Conservation (phyloP, 1,284 basidiomycete genomes). For the Austroboletus novae-zelandiae region DNA sequence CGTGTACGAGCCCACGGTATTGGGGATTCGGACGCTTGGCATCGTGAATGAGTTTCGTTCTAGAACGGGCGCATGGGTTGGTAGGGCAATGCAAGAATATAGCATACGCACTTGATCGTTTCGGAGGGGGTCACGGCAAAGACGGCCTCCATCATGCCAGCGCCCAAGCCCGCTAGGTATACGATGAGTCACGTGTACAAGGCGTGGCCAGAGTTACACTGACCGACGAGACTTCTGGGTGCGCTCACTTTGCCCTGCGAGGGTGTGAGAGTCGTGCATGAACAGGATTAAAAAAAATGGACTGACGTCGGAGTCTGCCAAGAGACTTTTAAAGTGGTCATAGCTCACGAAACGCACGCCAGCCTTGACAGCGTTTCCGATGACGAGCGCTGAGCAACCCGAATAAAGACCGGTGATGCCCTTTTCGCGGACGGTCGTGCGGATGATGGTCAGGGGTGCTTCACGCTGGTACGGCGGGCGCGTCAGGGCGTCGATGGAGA, state of each 20-base stretch:
- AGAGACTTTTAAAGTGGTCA: constrained; percentile 86
- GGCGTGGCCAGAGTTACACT: constrained; percentile 19
- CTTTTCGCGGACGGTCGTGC: constrained; percentile 67
- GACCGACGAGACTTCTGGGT: constrained; percentile 79
- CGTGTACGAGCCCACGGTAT: constrained; percentile 88
- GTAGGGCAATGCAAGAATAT: neutral
- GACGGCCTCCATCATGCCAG: constrained; percentile 92
- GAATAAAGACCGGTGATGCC: constrained; percentile 82
- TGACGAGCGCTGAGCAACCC: constrained; percentile 81
- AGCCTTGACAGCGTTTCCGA: constrained; percentile 91
- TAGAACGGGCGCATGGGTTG: constrained; percentile 30
- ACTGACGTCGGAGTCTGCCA: constrained; percentile 79
- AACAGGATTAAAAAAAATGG: neutral
- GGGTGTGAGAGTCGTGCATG: neutral
- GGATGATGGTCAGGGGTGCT: constrained; percentile 66
- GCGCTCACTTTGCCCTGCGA: constrained; percentile 85
- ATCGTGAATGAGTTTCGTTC: constrained; percentile 98
- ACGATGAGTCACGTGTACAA: neutral
- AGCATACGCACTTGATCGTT: constrained; percentile 84
- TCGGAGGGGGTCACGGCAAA: constrained; percentile 97
- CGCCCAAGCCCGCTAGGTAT: constrained; percentile 82
- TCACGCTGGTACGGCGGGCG: constrained; percentile 31
- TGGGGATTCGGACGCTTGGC: constrained; percentile 81
- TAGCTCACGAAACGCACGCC: constrained; percentile 95
- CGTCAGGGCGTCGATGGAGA: neutral